phyloP scores from a whole-genome alignment of 2,329 filamentous ascomycete genomes.

The Monosporascus sp. region DNA sequence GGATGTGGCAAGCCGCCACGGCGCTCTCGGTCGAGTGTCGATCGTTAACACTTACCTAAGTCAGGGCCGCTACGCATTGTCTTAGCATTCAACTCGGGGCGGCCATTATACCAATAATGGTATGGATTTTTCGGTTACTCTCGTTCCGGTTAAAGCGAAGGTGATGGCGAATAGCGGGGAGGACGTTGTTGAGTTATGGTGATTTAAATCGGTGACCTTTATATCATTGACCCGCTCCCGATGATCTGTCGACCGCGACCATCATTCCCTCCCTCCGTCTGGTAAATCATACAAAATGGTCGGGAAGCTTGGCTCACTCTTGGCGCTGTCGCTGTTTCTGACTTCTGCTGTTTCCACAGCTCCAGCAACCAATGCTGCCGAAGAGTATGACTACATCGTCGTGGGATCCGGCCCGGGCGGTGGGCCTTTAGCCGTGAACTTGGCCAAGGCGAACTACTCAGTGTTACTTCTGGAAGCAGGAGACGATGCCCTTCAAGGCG shows the following conservation, averaged over 20 bases:
- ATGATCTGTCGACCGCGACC: no score
- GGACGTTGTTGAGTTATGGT: not conserved
- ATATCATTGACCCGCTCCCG: not conserved
- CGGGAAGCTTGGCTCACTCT: not conserved
- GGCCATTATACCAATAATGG: not conserved
- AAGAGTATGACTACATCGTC: constrained; percentile 28
- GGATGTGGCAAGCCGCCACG: no score
- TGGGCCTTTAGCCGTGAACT: constrained; percentile 42
- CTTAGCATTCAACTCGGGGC: not conserved
- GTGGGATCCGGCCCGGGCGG: constrained; percentile 48
- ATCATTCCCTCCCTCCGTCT: no score
- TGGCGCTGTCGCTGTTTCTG: not conserved
- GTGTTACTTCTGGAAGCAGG: constrained; percentile 50
- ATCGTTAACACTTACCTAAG: no score
- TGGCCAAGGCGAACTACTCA: constrained; percentile 46
- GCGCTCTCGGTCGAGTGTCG: no score
- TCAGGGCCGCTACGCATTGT: no score
- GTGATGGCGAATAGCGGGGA: not conserved
- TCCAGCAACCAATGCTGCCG: not conserved
- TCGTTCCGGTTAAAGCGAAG: not conserved
- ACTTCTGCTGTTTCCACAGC: not conserved
- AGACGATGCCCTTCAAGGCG: constrained; percentile 39
- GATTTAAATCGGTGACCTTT: not conserved
- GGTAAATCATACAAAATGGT: not conserved
- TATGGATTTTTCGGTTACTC: not conserved